These are phyloP conservation scores for Bipolaris oryzae DNA, from an alignment of 2,329 filamentous ascomycete genomes.

Conservation along the genomic window DNA sequence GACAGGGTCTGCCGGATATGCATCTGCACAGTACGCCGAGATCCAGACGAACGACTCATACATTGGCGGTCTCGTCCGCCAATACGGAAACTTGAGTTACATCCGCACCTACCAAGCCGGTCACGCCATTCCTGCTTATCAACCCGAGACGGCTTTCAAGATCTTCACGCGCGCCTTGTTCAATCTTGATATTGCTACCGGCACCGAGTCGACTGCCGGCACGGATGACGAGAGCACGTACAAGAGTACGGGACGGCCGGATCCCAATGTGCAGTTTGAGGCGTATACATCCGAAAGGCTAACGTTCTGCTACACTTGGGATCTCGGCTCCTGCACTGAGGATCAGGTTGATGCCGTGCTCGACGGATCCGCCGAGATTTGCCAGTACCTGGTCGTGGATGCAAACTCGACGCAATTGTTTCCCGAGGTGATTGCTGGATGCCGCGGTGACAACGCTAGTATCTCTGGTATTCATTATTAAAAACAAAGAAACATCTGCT, in stretches of 20 bases:
- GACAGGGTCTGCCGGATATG: slow-evolving; percentile 37
- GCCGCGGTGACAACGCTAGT: slow-evolving; percentile 12
- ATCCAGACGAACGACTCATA: slow-evolving; percentile 47
- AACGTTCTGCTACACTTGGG: slow-evolving; percentile 28
- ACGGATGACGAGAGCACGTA: slow-evolving; percentile 13
- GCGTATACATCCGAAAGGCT: slow-evolving; percentile 10
- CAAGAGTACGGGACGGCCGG: slow-evolving; percentile 17
- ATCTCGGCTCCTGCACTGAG: slow-evolving; percentile 19
- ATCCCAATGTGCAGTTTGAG: slow-evolving; percentile 21
- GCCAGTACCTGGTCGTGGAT: slow-evolving; percentile 27
- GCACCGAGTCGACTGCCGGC: slow-evolving; percentile 29
- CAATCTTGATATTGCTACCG: slow-evolving; percentile 56
- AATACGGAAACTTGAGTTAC: slow-evolving; percentile 49
- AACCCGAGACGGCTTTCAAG: slow-evolving; percentile 56
- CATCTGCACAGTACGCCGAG: slow-evolving; percentile 39
- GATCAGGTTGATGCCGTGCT: slow-evolving; percentile 19
- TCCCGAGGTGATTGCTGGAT: slow-evolving; percentile 25
- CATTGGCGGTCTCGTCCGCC: slow-evolving; percentile 53
- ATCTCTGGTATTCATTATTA: neutral
- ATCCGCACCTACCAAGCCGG: slow-evolving; percentile 47
- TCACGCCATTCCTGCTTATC: slow-evolving; percentile 50
- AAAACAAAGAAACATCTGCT: neutral
- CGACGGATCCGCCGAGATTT: slow-evolving; percentile 24
- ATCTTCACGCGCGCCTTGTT: slow-evolving; percentile 56
- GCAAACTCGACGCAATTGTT: slow-evolving; percentile 26